A percentile compares a stretch with the other conserved stretches of the same genome.
phyloP scores from a whole-genome alignment of 345 rosid genomes.

The thale cress (Arabidopsis thaliana) region DNA sequence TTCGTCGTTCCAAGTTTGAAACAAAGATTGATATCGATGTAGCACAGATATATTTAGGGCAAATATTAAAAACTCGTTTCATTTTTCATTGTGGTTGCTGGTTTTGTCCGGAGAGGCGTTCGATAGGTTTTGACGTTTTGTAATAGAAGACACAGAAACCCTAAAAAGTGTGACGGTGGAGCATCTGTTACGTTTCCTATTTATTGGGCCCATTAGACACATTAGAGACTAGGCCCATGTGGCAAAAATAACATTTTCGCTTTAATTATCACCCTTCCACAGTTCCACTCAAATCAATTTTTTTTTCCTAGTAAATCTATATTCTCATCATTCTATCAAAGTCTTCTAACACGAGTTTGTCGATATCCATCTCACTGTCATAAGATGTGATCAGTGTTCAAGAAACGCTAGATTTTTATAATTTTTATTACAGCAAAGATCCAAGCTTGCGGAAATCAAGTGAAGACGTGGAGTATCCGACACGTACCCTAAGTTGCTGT shows the following conservation, averaged over 20 bases:
- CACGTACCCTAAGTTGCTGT: too few species aligned
- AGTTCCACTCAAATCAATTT: background rate
- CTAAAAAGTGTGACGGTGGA: background rate
- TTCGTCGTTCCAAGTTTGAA: background rate
- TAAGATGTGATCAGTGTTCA: too few species aligned
- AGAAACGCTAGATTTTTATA: too few species aligned
- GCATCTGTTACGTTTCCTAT: background rate
- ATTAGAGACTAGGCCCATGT: background rate
- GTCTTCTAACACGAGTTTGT: background rate
- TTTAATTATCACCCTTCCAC: background rate
- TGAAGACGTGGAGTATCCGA: too few species aligned
- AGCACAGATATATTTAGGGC: background rate
- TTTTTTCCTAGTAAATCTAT: too few species aligned
- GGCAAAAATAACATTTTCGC: background rate
- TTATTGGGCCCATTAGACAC: background rate
- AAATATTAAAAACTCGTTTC: background rate
- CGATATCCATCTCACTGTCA: too few species aligned
- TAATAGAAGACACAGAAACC: background rate
- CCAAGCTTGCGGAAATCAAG: too few species aligned
- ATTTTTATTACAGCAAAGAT: too few species aligned
- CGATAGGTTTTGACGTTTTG: background rate
- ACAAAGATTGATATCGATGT: background rate
- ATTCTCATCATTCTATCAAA: background rate
- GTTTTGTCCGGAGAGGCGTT: background rate
- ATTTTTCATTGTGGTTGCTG: background rate